A percentile compares a stretch with the other conserved stretches of the same genome.
Evolutionary conservation across 495 filamentous ascomycete species (phyloP).

Genomic region (Pseudomonodictys pantanalensis): DNA sequence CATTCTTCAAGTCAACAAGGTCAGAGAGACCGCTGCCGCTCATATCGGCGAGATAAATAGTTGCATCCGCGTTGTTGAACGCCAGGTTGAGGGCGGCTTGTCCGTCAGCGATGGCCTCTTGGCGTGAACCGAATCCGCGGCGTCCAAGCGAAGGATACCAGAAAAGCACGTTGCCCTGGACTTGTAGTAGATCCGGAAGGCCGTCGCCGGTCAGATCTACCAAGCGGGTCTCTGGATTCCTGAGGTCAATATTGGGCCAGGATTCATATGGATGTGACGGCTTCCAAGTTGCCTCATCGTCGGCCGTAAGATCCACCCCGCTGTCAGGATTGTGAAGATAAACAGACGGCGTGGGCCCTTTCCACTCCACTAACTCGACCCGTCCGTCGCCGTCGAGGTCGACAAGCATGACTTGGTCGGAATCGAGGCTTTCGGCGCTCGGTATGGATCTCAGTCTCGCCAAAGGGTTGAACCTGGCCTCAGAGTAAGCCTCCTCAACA

Average conservation of each 20-base stretch:
- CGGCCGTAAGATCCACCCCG: too few species aligned
- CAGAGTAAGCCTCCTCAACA: too few species aligned
- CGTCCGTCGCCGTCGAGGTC: too few species aligned
- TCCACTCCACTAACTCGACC: too few species aligned
- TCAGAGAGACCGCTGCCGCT: conserved; percentile 41
- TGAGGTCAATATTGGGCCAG: background rate
- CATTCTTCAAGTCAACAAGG: conserved; percentile 34
- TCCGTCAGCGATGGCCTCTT: background rate
- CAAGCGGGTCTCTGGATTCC: background rate
- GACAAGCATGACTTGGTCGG: too few species aligned
- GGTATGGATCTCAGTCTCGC: too few species aligned
- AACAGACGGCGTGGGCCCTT: too few species aligned
- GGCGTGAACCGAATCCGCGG: background rate
- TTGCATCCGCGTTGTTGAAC: background rate
- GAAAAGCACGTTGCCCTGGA: background rate
- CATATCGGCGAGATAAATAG: conserved; percentile 36
- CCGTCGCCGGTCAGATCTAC: conserved; percentile 8
- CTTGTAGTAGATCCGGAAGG: background rate
- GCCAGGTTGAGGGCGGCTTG: background rate
- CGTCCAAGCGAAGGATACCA: background rate
- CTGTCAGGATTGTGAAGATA: too few species aligned
- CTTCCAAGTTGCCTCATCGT: too few species aligned
- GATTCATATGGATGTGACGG: background rate
- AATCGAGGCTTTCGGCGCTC: too few species aligned
- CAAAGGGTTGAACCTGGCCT: too few species aligned